A percentile compares a stretch with the other conserved stretches of the same genome.
These are phyloP conservation scores for Phytopythium ostracodes DNA, from an alignment of 352 stramenopile species.

Conservation along the genomic window DNA sequence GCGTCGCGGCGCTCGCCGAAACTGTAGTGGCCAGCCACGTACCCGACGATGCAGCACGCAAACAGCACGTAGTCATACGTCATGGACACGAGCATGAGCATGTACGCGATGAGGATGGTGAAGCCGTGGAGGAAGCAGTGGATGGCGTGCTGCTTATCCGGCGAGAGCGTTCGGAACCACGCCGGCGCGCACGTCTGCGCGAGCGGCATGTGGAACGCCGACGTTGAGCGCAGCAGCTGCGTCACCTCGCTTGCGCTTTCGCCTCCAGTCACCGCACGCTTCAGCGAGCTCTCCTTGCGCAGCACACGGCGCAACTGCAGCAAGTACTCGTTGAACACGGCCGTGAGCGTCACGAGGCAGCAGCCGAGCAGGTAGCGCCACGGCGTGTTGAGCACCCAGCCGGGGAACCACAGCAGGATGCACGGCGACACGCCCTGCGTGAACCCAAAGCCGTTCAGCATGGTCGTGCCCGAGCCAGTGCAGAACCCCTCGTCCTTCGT, in stretches of 20 bases:
- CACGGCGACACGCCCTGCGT: conserved; percentile 35
- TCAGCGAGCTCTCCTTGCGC: conserved; percentile 57
- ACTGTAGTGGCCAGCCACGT: conserved; percentile 60
- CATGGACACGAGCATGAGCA: conserved; percentile 83
- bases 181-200: conserved; percentile 28
- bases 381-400: conserved; percentile 59
- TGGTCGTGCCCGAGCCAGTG: conserved; percentile 57
- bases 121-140: conserved; percentile 53
- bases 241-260: conserved; percentile 24
- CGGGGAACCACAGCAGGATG: conserved; percentile 70
- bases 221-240: conserved; percentile 39
- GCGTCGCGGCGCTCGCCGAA: conserved; percentile 60
- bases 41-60: conserved; percentile 46
- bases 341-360: conserved; percentile 43
- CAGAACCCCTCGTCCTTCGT: conserved; percentile 31
- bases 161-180: conserved; percentile 54
- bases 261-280: conserved; percentile 20
- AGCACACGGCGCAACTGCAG: conserved; percentile 59
- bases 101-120: conserved; percentile 65
- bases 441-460: conserved; percentile 72
- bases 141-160: conserved; percentile 44
- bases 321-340: conserved; percentile 74
- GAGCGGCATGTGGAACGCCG: conserved; percentile 21
- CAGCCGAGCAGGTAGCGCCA: conserved; percentile 50
- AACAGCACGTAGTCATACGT: conserved; percentile 71